Conservation (phyloP, 1,284 basidiomycete genomes). For the Caloboletus inedulis region DNA sequence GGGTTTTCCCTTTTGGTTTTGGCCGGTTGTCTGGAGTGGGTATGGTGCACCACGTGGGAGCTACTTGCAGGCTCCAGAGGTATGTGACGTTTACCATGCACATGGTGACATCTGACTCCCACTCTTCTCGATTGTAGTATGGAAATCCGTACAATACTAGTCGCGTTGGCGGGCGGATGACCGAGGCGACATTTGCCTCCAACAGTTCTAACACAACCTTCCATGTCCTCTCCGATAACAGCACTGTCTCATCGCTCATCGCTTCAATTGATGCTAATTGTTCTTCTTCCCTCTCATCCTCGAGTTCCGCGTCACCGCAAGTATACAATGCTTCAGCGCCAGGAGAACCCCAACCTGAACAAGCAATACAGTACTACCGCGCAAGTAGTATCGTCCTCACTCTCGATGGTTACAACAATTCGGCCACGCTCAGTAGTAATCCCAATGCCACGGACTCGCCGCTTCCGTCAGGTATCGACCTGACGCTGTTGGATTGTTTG, state of each 20-base stretch:
- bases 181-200: conserved; percentile 50
- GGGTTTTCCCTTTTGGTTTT: conserved; percentile 39
- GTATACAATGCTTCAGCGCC: conserved; percentile 18
- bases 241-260: conserved; percentile 51
- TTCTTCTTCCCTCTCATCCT: conserved; percentile 31
- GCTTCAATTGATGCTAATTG: conserved; percentile 47
- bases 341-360: conserved; percentile 27
- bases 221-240: conserved; percentile 56
- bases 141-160: conserved; percentile 49
- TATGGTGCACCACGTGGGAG: neutral
- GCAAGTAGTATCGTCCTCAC: conserved; percentile 37
- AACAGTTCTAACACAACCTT: conserved; percentile 39
- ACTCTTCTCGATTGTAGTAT: conserved; percentile 40
- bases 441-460: conserved; percentile 32
- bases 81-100: neutral
- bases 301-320: conserved; percentile 22
- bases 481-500: conserved; percentile 39
- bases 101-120: neutral
- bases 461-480: conserved; percentile 40
- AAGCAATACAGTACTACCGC: conserved; percentile 42
- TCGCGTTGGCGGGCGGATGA: conserved; percentile 57
- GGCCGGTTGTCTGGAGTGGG: conserved; percentile 35
- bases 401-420: conserved; percentile 48
- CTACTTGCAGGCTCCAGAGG: conserved; percentile 26
- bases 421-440: conserved; percentile 26